phyloP scores from a whole-genome alignment of 257 asterid genomes.

The Linaria vulgaris region DNA sequence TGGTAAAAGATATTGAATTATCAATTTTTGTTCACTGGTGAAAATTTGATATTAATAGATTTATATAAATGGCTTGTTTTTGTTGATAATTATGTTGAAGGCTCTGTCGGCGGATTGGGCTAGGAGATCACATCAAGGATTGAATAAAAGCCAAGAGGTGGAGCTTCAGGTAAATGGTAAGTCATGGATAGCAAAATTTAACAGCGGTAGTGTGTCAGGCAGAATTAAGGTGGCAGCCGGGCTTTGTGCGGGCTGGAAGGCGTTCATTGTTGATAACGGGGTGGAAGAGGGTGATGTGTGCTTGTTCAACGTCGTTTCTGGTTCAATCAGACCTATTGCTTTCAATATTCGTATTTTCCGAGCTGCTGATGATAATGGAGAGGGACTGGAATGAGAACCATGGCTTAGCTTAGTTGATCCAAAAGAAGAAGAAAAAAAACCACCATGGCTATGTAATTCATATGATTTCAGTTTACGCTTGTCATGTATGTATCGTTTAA shows the following conservation, averaged over 20 bases:
- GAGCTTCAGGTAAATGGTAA: background rate
- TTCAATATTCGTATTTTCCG: conserved; percentile 7
- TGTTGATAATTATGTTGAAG: too few relatives aligned
- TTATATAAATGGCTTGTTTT: too few relatives aligned
- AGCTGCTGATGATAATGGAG: background rate
- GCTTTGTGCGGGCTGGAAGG: background rate
- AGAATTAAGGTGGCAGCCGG: too few relatives aligned
- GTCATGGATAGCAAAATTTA: background rate
- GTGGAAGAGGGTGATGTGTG: conserved; percentile 14
- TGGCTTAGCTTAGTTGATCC: too few relatives aligned
- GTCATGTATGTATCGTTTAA: too few relatives aligned
- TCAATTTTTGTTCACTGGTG: too few relatives aligned
- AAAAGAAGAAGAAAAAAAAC: too few relatives aligned
- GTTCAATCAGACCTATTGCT: background rate
- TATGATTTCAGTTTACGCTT: too few relatives aligned
- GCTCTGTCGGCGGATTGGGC: background rate
- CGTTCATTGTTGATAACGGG: background rate
- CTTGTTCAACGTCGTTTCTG: background rate
- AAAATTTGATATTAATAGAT: too few relatives aligned
- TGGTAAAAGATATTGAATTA: background rate
- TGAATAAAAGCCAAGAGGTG: background rate
- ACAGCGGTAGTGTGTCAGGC: background rate
- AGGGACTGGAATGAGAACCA: too few relatives aligned
- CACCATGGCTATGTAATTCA: too few relatives aligned
- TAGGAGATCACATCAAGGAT: background rate